Evolutionary conservation across 2,329 filamentous ascomycete species (phyloP).

Genomic region (Arthrobotrys pseudoclavata): DNA sequence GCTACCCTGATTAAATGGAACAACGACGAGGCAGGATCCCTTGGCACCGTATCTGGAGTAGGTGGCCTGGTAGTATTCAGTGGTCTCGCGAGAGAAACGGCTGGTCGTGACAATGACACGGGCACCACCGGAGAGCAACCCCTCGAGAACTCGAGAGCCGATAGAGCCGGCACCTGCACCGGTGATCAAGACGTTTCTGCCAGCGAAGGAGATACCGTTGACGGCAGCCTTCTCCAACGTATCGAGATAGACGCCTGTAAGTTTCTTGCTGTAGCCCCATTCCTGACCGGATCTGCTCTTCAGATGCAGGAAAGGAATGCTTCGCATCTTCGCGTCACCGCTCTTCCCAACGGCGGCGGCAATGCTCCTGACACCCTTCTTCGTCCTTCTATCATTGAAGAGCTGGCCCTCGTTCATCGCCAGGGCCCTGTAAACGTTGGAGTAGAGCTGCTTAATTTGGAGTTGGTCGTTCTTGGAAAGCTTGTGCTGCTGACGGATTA

Average conservation of each 20-base stretch:
- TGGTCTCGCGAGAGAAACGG: constrained; percentile 95
- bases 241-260: constrained; percentile 92
- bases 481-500: constrained; percentile 98
- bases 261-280: constrained; percentile 99
- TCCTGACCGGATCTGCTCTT: constrained; percentile 94
- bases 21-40: constrained; percentile 95
- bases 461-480: constrained; percentile 95
- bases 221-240: constrained; percentile 90
- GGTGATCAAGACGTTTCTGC: constrained; percentile 97
- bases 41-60: constrained; percentile 93
- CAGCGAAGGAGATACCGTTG: constrained; percentile 87
- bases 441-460: constrained; percentile 95
- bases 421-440: constrained; percentile 91
- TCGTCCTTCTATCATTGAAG: constrained; percentile 83
- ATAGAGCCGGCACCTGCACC: constrained; percentile 98
- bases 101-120: constrained; percentile 97
- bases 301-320: constrained; percentile 95
- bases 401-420: constrained; percentile 99
- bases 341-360: constrained; percentile 68
- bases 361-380: constrained; percentile 69
- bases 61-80: constrained; percentile 99
- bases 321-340: constrained; percentile 92
- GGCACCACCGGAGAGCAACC: constrained; percentile 94
- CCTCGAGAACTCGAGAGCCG: constrained; percentile 94
- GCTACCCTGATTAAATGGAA: constrained; percentile 98